These are phyloP conservation scores for Colletotrichum abscissum DNA, from an alignment of 2,329 filamentous ascomycete genomes.

Conservation along the genomic window DNA sequence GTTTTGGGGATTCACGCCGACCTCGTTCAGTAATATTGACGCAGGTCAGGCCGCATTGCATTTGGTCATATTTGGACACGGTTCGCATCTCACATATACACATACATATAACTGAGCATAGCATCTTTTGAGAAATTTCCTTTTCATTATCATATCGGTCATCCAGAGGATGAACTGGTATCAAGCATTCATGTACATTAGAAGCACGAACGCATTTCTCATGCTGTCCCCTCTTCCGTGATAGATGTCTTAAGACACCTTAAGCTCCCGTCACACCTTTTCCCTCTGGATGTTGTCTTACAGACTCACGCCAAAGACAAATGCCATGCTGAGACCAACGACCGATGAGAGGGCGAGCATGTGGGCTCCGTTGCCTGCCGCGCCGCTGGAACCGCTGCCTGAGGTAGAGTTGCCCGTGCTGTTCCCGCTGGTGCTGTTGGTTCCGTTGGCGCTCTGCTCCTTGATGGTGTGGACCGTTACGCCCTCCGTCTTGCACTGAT, in stretches of 20 bases:
- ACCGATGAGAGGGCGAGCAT: conserved; percentile 46
- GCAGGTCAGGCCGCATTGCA: not conserved
- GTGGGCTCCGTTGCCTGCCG: conserved; percentile 36
- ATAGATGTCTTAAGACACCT: too few relatives aligned
- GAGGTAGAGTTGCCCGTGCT: conserved; percentile 28
- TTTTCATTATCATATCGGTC: not conserved
- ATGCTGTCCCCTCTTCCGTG: conserved; percentile 4
- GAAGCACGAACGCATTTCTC: conserved; percentile 27
- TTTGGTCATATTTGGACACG: not conserved
- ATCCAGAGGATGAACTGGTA: conserved; percentile 27
- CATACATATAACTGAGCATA: not conserved
- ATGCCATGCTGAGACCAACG: conserved; percentile 50
- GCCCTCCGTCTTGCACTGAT: conserved; percentile 69
- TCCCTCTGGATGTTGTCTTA: conserved; percentile 36
- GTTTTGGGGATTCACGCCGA: not conserved
- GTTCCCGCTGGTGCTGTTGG: conserved; percentile 19
- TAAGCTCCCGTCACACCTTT: too few relatives aligned
- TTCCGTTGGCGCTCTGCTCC: conserved; percentile 41
- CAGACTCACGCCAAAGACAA: conserved; percentile 50
- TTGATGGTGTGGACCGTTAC: conserved; percentile 53
- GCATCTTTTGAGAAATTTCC: not conserved
- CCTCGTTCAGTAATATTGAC: not conserved
- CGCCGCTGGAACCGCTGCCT: conserved; percentile 26
- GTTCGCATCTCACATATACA: conserved; percentile 1
- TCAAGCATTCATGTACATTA: conserved; percentile 36